phyloP scores from a whole-genome alignment of 2,329 filamentous ascomycete species.

The Juglanconis juglandina region DNA sequence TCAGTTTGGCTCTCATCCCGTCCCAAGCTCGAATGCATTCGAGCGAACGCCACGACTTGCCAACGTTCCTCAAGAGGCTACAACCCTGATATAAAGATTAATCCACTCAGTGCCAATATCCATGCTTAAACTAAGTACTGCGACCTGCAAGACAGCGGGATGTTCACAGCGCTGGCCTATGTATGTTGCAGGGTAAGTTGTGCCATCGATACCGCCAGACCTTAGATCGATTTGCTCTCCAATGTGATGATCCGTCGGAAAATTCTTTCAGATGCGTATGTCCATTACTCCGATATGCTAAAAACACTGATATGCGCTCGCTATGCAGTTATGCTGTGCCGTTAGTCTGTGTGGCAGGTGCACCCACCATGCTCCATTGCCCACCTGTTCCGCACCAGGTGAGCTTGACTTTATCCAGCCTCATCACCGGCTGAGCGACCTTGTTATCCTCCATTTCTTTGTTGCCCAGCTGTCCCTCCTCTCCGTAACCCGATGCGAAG shows the following conservation, averaged over 20 bases:
- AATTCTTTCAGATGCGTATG: background rate
- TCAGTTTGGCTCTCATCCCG: background rate
- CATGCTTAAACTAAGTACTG: no score
- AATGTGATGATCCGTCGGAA: background rate
- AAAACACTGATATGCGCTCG: background rate
- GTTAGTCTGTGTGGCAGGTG: background rate
- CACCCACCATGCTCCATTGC: constrained; percentile 42
- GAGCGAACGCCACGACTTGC: background rate
- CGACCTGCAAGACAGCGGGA: no score
- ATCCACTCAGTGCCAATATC: no score
- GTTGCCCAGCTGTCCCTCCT: constrained; percentile 64
- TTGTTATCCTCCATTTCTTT: constrained; percentile 61
- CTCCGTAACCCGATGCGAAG: constrained; percentile 66
- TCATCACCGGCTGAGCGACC: constrained; percentile 53
- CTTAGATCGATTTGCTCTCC: background rate
- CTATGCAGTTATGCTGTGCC: background rate
- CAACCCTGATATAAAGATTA: no score
- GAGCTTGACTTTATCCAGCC: constrained; percentile 41
- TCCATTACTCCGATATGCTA: background rate
- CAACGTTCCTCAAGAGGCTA: background rate
- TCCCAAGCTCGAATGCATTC: background rate
- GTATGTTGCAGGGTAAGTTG: no score
- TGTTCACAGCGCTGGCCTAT: no score
- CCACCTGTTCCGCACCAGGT: constrained; percentile 62
- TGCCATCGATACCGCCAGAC: no score